Evolutionary conservation across 2,329 filamentous ascomycete genomes (phyloP), one percentile per base, ranked within the genome.

Genomic region (Aspergillus quadrilineatus): DNA sequence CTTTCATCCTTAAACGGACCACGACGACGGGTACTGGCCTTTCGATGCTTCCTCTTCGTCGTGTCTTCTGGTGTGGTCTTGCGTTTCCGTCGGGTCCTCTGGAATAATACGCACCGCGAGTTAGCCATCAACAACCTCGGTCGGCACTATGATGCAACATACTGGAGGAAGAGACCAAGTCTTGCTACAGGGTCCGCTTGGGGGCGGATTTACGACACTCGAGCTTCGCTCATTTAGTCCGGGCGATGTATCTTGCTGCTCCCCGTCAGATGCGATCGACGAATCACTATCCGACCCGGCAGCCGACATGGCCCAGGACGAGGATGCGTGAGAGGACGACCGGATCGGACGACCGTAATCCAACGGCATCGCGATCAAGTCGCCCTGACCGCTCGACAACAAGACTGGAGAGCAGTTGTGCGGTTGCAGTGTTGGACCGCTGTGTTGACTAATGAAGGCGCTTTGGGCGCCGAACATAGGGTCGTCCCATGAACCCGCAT

Each of bases 1-100:
- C 49, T 32, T 37, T 57, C 55, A 32, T 57, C 55, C 39, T 57
- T 57, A 41, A 57, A 57, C 26, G 55, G 55, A 34, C 55, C 55
- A 49, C 55, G 55, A n/a, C 55, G 55, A 37, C 50, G 55, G 36
- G 36, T 39, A 14, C 44, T 42, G 14, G 55, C 9, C 30, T 50
- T 57, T 26, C 55, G 44, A 12, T 50, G 36, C 45, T 53, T 52
- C n/a, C 29, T 53, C 41, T 53, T 57, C 12, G 50, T 15, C 15
- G 50, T 15, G n/a, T 49, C 36, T 46, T 45, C 39, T 15, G 41
- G 30, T 46, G 47, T 49, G 14, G 28, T 4, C 30, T 57, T 52
- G 32, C 55, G 50, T 28, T 53, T 57, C 15, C 55, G 44, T 41
- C 55, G 44, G 42, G 50, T 57, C 48, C 55, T 53, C 55, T 57